Conservation (phyloP, 2,329 filamentous ascomycete species). For the Neonectria coccinea region DNA sequence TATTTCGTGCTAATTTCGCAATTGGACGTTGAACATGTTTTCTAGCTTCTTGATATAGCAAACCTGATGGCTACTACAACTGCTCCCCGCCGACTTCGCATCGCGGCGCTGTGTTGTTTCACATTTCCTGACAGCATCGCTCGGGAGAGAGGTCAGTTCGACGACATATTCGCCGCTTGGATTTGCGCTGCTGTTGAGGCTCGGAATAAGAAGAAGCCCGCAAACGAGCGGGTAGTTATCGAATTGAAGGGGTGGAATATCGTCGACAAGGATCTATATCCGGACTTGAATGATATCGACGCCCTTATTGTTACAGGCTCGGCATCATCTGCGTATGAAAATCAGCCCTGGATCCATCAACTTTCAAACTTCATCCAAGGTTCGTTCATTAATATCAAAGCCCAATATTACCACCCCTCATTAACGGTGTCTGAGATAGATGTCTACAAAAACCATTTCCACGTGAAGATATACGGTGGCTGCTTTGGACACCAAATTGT, state of each 20-base stretch:
- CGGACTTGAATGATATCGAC: background rate
- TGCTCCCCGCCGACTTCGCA: too few species aligned
- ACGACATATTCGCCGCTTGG: too few species aligned
- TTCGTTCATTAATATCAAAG: background rate
- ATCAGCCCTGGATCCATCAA: slow-evolving; percentile 6
- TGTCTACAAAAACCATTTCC: slow-evolving; percentile 6
- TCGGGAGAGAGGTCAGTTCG: too few species aligned
- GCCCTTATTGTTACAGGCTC: slow-evolving; percentile 9
- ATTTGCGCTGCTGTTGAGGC: too few species aligned
- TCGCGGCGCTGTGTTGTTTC: too few species aligned
- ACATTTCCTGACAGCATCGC: too few species aligned
- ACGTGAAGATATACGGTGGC: slow-evolving; percentile 2
- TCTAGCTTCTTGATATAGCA: too few species aligned
- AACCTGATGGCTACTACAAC: too few species aligned
- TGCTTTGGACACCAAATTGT: slow-evolving; percentile 8
- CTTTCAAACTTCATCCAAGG: slow-evolving; percentile 6
- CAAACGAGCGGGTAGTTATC: too few species aligned
- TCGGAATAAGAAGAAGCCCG: too few species aligned
- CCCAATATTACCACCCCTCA: background rate
- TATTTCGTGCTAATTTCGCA: too few species aligned
- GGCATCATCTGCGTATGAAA: background rate
- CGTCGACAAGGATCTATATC: background rate
- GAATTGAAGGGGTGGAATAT: slow-evolving; percentile 6
- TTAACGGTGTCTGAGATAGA: background rate
- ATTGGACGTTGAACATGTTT: too few species aligned